phyloP scores from a whole-genome alignment of 441 rosid genomes.

The Erysimum cheiri region DNA sequence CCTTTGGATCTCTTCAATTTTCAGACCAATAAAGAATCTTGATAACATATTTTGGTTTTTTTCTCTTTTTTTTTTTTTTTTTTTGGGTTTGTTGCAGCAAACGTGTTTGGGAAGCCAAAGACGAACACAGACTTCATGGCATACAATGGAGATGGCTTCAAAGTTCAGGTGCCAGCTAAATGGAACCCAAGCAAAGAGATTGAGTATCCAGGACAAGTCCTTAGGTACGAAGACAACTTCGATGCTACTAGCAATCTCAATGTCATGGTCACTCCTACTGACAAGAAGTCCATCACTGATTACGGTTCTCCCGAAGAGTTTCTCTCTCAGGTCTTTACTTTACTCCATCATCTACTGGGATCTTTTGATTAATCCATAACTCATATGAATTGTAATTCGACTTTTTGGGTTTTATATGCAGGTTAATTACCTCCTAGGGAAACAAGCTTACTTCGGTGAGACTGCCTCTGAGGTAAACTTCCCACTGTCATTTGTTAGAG shows the following conservation, averaged over 20 bases:
- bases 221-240: conserved; percentile 93
- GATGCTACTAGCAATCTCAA: conserved; percentile 72
- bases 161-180: conserved; percentile 74
- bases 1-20: conserved; percentile 25
- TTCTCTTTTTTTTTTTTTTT: neutral
- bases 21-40: conserved; percentile 13
- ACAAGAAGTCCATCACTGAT: conserved; percentile 89
- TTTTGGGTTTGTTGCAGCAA: conserved; percentile 71
- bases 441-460: conserved; percentile 75
- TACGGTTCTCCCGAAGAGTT: conserved; percentile 86
- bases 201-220: conserved; percentile 93
- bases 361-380: neutral
- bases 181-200: conserved; percentile 96
- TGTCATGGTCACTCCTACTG: conserved; percentile 83
- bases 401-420: conserved; percentile 37
- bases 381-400: conserved; percentile 17
- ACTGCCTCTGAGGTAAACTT: conserved; percentile 77
- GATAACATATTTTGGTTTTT: neutral
- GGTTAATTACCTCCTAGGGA: conserved; percentile 89
- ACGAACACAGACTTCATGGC: conserved; percentile 79
- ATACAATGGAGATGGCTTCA: conserved; percentile 84
- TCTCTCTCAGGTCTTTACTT: conserved; percentile 63
- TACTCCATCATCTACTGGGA: neutral
- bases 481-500: neutral
- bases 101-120: conserved; percentile 95